Base-by-base conservation (phyloP, 2,329 filamentous ascomycete genomes). In the Curvularia sp. region DNA sequence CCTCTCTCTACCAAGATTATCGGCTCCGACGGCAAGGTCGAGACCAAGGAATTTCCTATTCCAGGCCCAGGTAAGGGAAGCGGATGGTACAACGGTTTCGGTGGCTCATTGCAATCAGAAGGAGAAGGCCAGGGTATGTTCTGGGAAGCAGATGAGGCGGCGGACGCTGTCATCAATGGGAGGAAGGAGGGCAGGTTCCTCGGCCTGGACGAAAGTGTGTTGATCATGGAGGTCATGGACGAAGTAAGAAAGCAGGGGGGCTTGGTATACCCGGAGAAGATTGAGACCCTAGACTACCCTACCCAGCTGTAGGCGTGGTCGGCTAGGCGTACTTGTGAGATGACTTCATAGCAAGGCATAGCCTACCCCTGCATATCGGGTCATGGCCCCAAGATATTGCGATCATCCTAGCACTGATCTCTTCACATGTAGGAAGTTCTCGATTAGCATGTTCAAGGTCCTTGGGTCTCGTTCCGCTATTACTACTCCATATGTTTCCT, bases 141-240 rank as follows among this genome's bases (percentile, higher is more conserved):
- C 79, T 94, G 89, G 89, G 90, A 93, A 76, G 91, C 91, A 1
- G 91, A 93, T 74, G 91, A 92, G 80, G 89, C 86, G 64, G 91
- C 89, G 28, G 83, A 88, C 46, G 91, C 89, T 65, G 73, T 96
- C 57, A 83, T 89, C 43, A 92, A 95, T 73, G 91, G 92, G 22
- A 87, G 87, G 78, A 85, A 88, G 70, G 89, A 96, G 81, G 92
- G 91, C 73, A 83, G 85, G 55, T 76, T 66, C 54, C 68, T 77
- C 48, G 84, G 84, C 12, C 79, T 95, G 77, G 86, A 88, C 46
- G 93, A 97, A 83, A 94, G 89, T 71, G 82, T 96, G 54, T 84
- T 88, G 49, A 92, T 97, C 63, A 96, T 97, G 92, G 89, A 93
- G 74, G 82, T 85, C 2, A 90, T 90, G 88, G 88, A 91, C 79